Base-by-base conservation (phyloP, 1,284 basidiomycete genomes). In the Trichosporon sp. region DNA sequence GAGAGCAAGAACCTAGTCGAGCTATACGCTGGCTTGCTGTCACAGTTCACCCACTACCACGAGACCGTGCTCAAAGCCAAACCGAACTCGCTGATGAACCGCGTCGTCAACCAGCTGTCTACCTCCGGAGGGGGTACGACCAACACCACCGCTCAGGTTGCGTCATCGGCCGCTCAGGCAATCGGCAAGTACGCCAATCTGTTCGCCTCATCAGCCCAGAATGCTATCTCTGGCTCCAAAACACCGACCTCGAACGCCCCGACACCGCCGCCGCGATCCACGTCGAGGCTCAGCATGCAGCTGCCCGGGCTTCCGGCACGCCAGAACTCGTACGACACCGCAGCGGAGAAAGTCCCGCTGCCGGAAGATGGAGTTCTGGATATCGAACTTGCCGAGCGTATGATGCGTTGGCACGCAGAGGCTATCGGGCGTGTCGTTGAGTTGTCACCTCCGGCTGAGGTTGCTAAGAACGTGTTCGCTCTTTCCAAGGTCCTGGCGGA, bases 371-470 rank as follows among this genome's bases (percentile, higher is more conserved):
- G 95, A 4, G 76, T 88, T 44, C 83, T 97, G 38, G 89, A 86
- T 62, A 83, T 97, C 3, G 88, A 89, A 44, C 85, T 90, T 27
- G 92, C 92, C 1, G 93, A 96, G 84, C 90, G 87, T 74, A 94
- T 98, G 89, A 84, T 98, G 21, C 92, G 90, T 79, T 97, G 95
- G 93, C 95, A 98, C 82, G 95, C 95, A 1, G 95, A 98, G 80
- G 91, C 93, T 2, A 89, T 96, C 35, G 95, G 95, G 3, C 86
- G 95, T 72, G 94, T 93, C 73, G 91, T 95, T 8, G 95, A 97
- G 81, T 85, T 98, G 31, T 94, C 90, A 75, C 83, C 89, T 3
- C 77, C 88, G 2, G 88, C 87, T 62, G 95, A 98, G 75, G 89
- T 95, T 92, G 90, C 93, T 0, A 98, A 98, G 83, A 92, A 95